These are phyloP conservation scores for Paraphoma chrysanthemicola DNA, from an alignment of 2,329 filamentous ascomycete species.

Conservation along the genomic window DNA sequence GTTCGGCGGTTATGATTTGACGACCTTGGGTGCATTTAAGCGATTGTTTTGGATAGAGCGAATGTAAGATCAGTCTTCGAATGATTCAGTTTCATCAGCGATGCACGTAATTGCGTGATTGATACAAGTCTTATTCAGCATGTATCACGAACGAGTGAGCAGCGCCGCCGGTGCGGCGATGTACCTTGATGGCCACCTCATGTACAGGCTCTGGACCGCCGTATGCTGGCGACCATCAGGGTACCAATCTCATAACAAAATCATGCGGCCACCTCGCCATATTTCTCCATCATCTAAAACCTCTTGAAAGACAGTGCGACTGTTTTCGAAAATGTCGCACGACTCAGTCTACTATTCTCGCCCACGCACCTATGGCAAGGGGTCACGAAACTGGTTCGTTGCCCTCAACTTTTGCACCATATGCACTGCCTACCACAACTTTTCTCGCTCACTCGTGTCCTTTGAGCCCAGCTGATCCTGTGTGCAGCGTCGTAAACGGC, in stretches of 20 bases:
- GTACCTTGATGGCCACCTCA: conserved; percentile 4
- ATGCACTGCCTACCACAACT: not conserved
- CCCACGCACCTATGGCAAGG: conserved; percentile 95
- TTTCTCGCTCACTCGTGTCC: conserved; percentile 36
- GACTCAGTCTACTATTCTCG: conserved; percentile 88
- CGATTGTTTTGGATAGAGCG: not conserved
- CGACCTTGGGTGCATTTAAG: not conserved
- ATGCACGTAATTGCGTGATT: not conserved
- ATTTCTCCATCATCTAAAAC: not conserved
- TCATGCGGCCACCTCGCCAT: not conserved
- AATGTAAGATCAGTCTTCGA: too few species aligned
- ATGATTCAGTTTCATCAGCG: too few species aligned
- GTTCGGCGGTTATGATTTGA: not conserved
- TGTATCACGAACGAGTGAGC: not conserved
- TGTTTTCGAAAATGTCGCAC: conserved; percentile 29
- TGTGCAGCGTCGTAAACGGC: conserved; percentile 32
- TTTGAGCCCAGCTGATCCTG: not conserved
- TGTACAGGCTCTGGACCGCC: not conserved
- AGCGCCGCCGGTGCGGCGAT: not conserved
- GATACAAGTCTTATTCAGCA: not conserved
- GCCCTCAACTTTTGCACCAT: conserved; percentile 45
- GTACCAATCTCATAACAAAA: conserved; percentile 8
- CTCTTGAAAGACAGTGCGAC: not conserved
- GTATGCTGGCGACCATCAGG: conserved; percentile 12
- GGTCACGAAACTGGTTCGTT: conserved; percentile 81